These are phyloP conservation scores for Russula sp. DNA, from an alignment of 768 basidiomycete genomes.

Conservation along the genomic window DNA sequence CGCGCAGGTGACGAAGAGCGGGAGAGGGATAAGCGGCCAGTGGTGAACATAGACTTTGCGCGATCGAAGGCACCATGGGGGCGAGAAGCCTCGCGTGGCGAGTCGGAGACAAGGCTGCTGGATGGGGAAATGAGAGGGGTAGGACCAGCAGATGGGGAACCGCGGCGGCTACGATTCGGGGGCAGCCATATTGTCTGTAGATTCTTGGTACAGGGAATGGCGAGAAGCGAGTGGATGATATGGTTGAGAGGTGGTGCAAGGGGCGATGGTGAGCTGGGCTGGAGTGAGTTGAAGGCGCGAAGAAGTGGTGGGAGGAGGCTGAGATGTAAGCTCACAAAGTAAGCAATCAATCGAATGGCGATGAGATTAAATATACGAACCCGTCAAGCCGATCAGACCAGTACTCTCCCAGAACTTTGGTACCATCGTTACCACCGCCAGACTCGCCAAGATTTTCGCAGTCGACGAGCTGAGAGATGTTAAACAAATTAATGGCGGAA, in stretches of 20 bases:
- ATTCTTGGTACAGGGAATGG: slow-evolving; percentile 62
- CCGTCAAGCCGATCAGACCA: slow-evolving; percentile 73
- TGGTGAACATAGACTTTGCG: slow-evolving; percentile 53
- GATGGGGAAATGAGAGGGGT: slow-evolving; percentile 34
- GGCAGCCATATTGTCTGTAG: slow-evolving; percentile 64
- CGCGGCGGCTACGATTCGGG: slow-evolving; percentile 32
- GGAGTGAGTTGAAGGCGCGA: slow-evolving; percentile 63
- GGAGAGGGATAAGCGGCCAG: slow-evolving; percentile 46
- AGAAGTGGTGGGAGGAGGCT: slow-evolving; percentile 66
- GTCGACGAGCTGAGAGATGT: slow-evolving; percentile 19
- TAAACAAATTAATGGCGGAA: background rate
- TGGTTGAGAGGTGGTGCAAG: slow-evolving; percentile 72
- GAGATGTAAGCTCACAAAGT: background rate
- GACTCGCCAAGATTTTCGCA: slow-evolving; percentile 24
- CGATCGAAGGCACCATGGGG: slow-evolving; percentile 48
- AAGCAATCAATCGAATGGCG: slow-evolving; percentile 2
- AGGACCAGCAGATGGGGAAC: slow-evolving; percentile 38
- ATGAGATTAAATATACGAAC: slow-evolving; percentile 39
- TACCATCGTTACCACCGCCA: slow-evolving; percentile 19
- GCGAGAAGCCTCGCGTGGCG: slow-evolving; percentile 30
- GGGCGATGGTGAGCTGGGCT: slow-evolving; percentile 59
- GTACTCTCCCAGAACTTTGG: slow-evolving; percentile 63
- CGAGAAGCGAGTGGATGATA: slow-evolving; percentile 76
- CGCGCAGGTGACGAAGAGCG: slow-evolving; percentile 43
- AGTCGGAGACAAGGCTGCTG: slow-evolving; percentile 22